Percentiles rank a stretch among this genome's conserved stretches.
Evolutionary conservation across 176 grass and related monocot species (phyloP).

Genomic region (Carex myosuroides): DNA sequence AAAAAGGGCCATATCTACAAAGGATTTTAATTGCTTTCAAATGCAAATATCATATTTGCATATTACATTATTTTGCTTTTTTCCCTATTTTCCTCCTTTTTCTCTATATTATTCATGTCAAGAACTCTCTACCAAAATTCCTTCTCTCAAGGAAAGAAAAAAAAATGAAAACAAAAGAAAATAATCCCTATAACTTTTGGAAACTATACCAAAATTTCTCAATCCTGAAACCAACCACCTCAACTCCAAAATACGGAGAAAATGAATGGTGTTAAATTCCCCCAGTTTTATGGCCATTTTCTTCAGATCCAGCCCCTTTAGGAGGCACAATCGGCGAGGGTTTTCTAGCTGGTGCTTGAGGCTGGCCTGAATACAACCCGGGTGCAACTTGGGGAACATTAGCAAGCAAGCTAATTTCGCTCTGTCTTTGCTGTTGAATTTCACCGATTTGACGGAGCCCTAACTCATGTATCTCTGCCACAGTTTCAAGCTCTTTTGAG

Average conservation of each 20-base stretch:
- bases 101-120: conserved; percentile 16
- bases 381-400: conserved; percentile 40
- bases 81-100: conserved; percentile 9
- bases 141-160: not conserved
- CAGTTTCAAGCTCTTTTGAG: conserved; percentile 65
- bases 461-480: conserved; percentile 74
- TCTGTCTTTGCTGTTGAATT: conserved; percentile 23
- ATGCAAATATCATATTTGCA: conserved; percentile 2
- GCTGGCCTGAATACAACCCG: conserved; percentile 47
- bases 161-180: not conserved
- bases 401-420: not conserved
- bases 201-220: conserved; percentile 32
- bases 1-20: not conserved
- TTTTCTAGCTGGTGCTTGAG: conserved; percentile 41
- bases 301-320: conserved; percentile 49
- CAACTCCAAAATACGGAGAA: conserved; percentile 38
- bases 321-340: conserved; percentile 62
- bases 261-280: conserved; percentile 31
- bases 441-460: conserved; percentile 62
- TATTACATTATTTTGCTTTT: conserved; percentile 1
- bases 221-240: conserved; percentile 41
- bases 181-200: conserved; percentile 9
- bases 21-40: not conserved
- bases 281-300: conserved; percentile 57
- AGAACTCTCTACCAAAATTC: not conserved